phyloP scores from a whole-genome alignment of 306 rosid species.

The Pachyrhizus erosus region DNA sequence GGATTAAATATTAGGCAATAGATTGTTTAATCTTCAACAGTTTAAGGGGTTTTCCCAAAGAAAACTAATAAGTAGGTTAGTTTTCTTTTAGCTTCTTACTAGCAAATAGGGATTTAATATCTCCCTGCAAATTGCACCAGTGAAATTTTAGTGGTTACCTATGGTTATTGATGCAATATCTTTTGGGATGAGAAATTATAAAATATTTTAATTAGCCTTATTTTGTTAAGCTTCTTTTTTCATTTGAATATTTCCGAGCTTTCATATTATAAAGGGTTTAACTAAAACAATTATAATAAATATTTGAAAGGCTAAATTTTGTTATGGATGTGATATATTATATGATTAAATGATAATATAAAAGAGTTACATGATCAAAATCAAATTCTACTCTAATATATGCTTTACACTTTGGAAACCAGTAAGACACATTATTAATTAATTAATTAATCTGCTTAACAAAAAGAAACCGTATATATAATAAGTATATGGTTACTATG shows the following conservation, averaged over 20 bases:
- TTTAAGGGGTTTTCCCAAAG: background rate
- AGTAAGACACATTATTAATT: background rate
- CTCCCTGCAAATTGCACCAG: background rate
- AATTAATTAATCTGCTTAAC: background rate
- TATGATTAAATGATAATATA: background rate
- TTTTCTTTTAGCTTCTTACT: background rate
- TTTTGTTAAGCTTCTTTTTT: background rate
- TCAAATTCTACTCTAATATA: background rate
- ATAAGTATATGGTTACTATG: background rate
- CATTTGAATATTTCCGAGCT: background rate
- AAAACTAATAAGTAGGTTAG: background rate
- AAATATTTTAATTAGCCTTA: background rate
- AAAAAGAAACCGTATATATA: background rate
- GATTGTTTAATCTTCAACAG: background rate
- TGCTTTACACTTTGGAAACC: background rate
- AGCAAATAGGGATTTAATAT: background rate
- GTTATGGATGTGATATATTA: background rate
- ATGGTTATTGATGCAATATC: too few relatives aligned
- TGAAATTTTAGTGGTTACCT: background rate
- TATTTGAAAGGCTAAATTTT: background rate
- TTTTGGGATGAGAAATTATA: too few relatives aligned
- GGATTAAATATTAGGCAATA: conserved; percentile 1
- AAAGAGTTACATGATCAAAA: background rate
- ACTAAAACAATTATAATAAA: background rate
- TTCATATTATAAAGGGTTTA: background rate